Evolutionary conservation across 2,329 filamentous ascomycete genomes (phyloP).

Genomic region (Ascochyta clinopodiicola): DNA sequence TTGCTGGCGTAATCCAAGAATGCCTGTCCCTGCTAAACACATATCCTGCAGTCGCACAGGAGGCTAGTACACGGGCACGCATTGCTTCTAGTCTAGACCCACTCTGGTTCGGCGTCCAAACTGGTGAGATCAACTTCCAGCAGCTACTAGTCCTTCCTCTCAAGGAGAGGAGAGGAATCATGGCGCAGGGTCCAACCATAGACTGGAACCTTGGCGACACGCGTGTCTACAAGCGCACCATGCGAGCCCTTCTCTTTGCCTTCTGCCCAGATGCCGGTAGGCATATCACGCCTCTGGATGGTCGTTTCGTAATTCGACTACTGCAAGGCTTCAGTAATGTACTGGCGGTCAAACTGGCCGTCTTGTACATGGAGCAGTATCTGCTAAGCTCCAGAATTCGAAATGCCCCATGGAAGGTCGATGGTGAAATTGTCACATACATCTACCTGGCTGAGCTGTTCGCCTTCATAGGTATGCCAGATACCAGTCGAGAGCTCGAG

Average conservation of each 20-base stretch:
- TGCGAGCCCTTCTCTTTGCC: conserved; percentile 1
- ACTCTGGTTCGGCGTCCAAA: neutral
- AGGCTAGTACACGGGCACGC: neutral
- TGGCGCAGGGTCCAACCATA: conserved; percentile 10
- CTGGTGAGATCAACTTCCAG: neutral
- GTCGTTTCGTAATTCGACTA: neutral
- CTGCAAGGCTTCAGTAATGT: conserved; percentile 4
- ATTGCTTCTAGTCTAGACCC: neutral
- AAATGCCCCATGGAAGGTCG: neutral
- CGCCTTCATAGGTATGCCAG: neutral
- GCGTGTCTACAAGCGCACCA: conserved; percentile 13
- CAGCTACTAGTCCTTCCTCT: neutral
- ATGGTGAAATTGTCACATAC: neutral
- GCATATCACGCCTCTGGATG: neutral
- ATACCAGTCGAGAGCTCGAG: neutral
- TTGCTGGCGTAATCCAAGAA: neutral
- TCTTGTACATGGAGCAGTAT: conserved; percentile 12
- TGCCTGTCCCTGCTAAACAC: neutral
- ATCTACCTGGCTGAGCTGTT: neutral
- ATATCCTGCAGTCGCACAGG: neutral
- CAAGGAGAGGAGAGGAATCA: neutral
- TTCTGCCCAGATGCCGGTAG: conserved; percentile 6
- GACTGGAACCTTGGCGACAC: conserved; percentile 14
- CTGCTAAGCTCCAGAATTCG: neutral
- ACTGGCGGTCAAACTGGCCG: conserved; percentile 3